Evolutionary conservation across 2,329 filamentous ascomycete genomes (phyloP).

Genomic region (Trichoderma arundinaceum): DNA sequence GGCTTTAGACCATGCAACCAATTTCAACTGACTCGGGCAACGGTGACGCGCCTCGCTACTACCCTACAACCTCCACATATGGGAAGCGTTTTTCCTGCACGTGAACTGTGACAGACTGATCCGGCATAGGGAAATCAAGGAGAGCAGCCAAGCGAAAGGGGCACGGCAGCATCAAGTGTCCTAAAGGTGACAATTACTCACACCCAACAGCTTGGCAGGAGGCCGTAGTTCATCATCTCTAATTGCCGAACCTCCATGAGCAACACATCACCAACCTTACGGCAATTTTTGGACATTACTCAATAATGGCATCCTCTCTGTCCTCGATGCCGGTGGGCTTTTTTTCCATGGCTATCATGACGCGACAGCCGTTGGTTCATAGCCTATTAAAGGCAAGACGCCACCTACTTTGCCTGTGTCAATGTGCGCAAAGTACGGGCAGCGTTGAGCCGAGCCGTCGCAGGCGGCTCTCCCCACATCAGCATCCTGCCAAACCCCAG

Average conservation of each 20-base stretch:
- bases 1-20: slow-evolving; percentile 8
- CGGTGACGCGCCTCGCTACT: neutral
- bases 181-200: too few species aligned
- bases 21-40: slow-evolving; percentile 15
- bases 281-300: too few species aligned
- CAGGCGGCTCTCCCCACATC: slow-evolving; percentile 5
- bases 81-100: neutral
- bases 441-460: neutral
- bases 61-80: slow-evolving; percentile 12
- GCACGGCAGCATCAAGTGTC: too few species aligned
- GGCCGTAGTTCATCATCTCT: too few species aligned
- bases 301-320: too few species aligned
- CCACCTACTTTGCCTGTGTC: slow-evolving; percentile 12
- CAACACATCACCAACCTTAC: too few species aligned
- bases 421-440: neutral
- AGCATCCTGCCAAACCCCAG: neutral
- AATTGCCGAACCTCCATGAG: too few species aligned
- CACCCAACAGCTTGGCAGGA: too few species aligned
- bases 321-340: too few species aligned
- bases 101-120: neutral
- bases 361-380: slow-evolving; percentile 9
- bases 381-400: slow-evolving; percentile 19
- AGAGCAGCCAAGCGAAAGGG: neutral
- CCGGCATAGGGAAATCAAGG: neutral
- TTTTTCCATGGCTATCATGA: neutral